phyloP scores from a whole-genome alignment of 2,329 filamentous ascomycete genomes.

The Ceratocystis harringtonii region DNA sequence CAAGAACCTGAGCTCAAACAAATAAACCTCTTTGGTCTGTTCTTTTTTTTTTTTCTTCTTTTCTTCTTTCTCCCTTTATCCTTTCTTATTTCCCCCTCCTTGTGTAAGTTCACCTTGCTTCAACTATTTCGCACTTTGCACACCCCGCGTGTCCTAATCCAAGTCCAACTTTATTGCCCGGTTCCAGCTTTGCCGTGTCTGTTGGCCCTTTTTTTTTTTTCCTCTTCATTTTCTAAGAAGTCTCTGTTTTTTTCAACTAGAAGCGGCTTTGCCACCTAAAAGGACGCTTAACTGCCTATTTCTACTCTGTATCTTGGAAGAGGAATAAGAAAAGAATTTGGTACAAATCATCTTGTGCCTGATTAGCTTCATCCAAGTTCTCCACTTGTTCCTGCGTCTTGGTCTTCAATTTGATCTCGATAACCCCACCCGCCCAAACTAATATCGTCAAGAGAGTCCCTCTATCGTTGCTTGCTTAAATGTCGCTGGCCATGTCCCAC shows the following conservation, averaged over 20 bases:
- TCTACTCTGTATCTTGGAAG: slow-evolving; percentile 22
- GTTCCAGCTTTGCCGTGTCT: not conserved
- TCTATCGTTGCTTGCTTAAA: slow-evolving; percentile 20
- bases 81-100: not conserved
- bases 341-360: not conserved
- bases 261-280: not conserved
- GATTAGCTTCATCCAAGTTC: slow-evolving; percentile 3
- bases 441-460: slow-evolving; percentile 1
- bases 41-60: slow-evolving; percentile 4
- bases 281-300: not conserved
- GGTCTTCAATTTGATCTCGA: slow-evolving; percentile 4
- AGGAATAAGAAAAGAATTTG: not conserved
- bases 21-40: not conserved
- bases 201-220: slow-evolving; percentile 12
- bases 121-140: slow-evolving; percentile 4
- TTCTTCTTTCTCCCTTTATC: slow-evolving; percentile 4
- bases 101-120: slow-evolving; percentile 6
- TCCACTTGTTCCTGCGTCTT: slow-evolving; percentile 4
- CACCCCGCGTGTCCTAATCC: slow-evolving; percentile 12
- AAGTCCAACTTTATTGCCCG: slow-evolving; percentile 9
- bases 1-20: slow-evolving; percentile 2
- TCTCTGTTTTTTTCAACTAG: not conserved
- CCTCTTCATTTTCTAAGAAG: not conserved
- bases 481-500: slow-evolving; percentile 19
- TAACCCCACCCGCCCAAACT: slow-evolving; percentile 2